A percentile compares a stretch with the other conserved stretches of the same genome.
Evolutionary conservation across 805 yeast species (phyloP).

Genomic region (Candida maesae): DNA sequence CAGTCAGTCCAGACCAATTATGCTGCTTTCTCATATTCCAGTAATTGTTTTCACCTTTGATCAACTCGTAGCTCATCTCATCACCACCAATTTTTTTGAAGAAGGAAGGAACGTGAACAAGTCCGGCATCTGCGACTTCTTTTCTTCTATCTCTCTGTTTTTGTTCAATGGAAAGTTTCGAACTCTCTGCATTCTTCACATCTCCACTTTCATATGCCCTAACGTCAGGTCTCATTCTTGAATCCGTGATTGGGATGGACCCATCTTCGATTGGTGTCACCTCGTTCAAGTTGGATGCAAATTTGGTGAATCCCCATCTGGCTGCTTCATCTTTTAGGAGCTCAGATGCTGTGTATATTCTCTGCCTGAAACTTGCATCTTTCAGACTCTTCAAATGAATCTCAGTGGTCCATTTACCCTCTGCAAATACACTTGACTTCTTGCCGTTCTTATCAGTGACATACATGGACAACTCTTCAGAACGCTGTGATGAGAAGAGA

Average conservation of each 20-base stretch:
- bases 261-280: conserved; percentile 67
- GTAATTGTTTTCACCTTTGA: conserved; percentile 58
- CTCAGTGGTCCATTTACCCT: conserved; percentile 84
- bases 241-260: conserved; percentile 76
- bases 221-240: conserved; percentile 87
- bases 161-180: conserved; percentile 71
- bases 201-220: conserved; percentile 65
- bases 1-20: conserved; percentile 55
- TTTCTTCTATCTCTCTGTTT: conserved; percentile 75
- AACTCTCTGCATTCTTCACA: conserved; percentile 64
- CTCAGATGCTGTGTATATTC: conserved; percentile 69
- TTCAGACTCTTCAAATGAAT: conserved; percentile 37
- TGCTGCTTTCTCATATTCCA: conserved; percentile 71
- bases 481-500: conserved; percentile 73
- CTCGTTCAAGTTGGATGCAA: conserved; percentile 78
- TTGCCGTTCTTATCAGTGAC: conserved; percentile 20
- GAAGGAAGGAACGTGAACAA: conserved; percentile 54
- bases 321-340: conserved; percentile 53
- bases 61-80: conserved; percentile 45
- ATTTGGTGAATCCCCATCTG: conserved; percentile 83
- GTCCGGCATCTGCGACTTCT: conserved; percentile 42
- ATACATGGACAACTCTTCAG: conserved; percentile 57
- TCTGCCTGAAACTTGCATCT: conserved; percentile 28
- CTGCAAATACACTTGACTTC: conserved; percentile 21
- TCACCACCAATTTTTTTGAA: conserved; percentile 40